A percentile compares a stretch with the other conserved stretches of the same genome.
Evolutionary conservation across 176 grass and related monocot species (phyloP).

Genomic region (Tuctoria greenei): DNA sequence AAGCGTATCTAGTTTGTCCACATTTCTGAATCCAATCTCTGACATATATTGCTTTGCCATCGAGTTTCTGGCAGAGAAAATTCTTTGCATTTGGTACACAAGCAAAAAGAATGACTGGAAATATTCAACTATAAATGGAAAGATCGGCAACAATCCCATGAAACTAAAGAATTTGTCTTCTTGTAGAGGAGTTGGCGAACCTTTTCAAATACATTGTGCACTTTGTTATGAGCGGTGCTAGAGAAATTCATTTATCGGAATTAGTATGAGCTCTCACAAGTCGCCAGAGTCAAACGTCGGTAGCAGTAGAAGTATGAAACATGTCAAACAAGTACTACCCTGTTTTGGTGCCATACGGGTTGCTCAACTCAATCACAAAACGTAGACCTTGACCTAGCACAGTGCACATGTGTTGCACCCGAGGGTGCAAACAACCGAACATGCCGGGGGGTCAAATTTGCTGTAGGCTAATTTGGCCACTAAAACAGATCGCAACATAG

Average conservation of each 20-base stretch:
- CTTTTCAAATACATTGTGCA: not conserved
- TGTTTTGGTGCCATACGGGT: slow-evolving; percentile 11
- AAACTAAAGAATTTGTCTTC: not conserved
- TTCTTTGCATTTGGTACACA: not conserved
- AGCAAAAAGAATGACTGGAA: not conserved
- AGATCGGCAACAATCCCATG: not conserved
- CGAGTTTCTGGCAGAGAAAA: slow-evolving; percentile 48
- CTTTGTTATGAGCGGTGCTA: slow-evolving; percentile 12
- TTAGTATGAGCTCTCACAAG: not conserved
- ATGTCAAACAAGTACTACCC: not conserved
- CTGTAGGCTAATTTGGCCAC: slow-evolving; percentile 4
- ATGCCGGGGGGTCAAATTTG: not conserved
- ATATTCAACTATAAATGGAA: no score
- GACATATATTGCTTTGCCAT: slow-evolving; percentile 86
- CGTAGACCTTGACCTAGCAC: not conserved
- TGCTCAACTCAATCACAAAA: slow-evolving; percentile 25
- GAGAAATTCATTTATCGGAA: not conserved
- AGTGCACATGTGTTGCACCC: not conserved
- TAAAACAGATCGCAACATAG: not conserved
- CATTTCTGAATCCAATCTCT: slow-evolving; percentile 61
- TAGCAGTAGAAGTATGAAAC: no score
- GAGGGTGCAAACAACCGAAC: not conserved
- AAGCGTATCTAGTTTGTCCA: slow-evolving; percentile 9
- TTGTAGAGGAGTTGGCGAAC: not conserved
- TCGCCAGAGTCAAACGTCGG: no score